These are phyloP conservation scores for Basipetospora chlamydospora DNA, from an alignment of 2,329 filamentous ascomycete genomes.

Conservation along the genomic window DNA sequence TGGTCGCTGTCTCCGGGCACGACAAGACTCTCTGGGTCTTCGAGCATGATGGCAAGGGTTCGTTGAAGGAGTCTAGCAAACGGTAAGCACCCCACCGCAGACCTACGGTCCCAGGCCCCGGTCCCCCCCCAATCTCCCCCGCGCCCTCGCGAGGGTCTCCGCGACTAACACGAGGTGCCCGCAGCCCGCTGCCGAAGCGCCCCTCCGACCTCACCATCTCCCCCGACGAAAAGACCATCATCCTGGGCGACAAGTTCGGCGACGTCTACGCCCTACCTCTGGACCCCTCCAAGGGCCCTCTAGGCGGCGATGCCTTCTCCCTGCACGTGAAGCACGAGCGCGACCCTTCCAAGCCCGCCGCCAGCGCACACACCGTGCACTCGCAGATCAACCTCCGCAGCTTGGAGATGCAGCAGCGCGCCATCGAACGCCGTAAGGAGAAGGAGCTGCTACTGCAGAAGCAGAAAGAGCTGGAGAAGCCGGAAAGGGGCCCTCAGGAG, in stretches of 20 bases:
- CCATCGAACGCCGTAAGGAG: conserved; percentile 19
- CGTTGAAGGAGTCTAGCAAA: conserved; percentile 53
- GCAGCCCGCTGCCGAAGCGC: conserved; percentile 74
- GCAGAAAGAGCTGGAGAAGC: too few relatives aligned
- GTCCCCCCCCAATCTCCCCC: neutral
- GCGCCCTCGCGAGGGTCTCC: neutral
- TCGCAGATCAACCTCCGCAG: conserved; percentile 48
- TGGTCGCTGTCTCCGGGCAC: conserved; percentile 71
- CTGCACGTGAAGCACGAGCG: conserved; percentile 14
- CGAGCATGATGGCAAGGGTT: conserved; percentile 44
- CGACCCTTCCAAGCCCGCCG: conserved; percentile 30
- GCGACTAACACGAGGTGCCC: conserved; percentile 14
- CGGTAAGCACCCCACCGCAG: conserved; percentile 33
- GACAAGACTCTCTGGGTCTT: conserved; percentile 88
- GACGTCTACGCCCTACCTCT: conserved; percentile 86
- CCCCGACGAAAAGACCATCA: conserved; percentile 54
- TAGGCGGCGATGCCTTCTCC: conserved; percentile 10
- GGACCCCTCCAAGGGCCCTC: conserved; percentile 19
- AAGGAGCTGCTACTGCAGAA: too few relatives aligned
- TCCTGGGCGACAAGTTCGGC: conserved; percentile 89
- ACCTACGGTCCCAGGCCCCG: neutral
- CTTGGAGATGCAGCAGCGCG: conserved; percentile 41
- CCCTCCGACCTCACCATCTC: conserved; percentile 64
- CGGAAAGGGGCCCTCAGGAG: too few relatives aligned
- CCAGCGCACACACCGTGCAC: conserved; percentile 47